Percentiles rank a stretch among this genome's conserved stretches.
Evolutionary conservation across 2,329 filamentous ascomycete genomes (phyloP).

Genomic region (Pezicula carpinea): DNA sequence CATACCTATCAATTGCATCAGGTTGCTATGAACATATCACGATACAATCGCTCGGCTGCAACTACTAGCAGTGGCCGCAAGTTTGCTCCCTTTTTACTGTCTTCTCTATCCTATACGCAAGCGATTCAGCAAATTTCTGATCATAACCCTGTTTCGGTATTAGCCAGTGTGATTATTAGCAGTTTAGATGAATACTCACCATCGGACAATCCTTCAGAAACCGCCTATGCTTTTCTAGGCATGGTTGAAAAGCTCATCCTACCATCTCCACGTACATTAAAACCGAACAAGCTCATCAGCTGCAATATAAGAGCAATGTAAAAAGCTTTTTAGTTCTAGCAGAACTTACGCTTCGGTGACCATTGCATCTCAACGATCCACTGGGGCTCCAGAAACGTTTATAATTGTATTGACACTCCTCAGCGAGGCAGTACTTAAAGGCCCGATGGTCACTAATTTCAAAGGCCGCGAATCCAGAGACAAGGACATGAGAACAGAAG

Average conservation of each 20-base stretch:
- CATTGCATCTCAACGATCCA: constrained; percentile 5
- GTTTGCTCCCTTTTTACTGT: too few relatives aligned
- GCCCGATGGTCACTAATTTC: background rate
- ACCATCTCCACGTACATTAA: background rate
- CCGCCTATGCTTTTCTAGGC: background rate
- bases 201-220: background rate
- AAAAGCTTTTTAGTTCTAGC: background rate
- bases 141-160: too few relatives aligned
- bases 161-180: background rate
- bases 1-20: too few relatives aligned
- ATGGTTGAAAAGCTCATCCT: constrained; percentile 8
- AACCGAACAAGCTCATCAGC: background rate
- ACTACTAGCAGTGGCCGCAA: too few relatives aligned
- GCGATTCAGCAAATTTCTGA: background rate
- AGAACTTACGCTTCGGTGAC: constrained; percentile 1
- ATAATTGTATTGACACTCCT: background rate
- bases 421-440: background rate
- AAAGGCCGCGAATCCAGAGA: background rate
- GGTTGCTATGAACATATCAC: too few relatives aligned
- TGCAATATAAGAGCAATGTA: background rate
- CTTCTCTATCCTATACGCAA: too few relatives aligned
- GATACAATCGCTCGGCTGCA: too few relatives aligned
- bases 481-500: too few relatives aligned
- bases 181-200: background rate
- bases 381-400: constrained; percentile 5